phyloP scores from a whole-genome alignment of 1,139 yeast genomes.

The Candida albicans region DNA sequence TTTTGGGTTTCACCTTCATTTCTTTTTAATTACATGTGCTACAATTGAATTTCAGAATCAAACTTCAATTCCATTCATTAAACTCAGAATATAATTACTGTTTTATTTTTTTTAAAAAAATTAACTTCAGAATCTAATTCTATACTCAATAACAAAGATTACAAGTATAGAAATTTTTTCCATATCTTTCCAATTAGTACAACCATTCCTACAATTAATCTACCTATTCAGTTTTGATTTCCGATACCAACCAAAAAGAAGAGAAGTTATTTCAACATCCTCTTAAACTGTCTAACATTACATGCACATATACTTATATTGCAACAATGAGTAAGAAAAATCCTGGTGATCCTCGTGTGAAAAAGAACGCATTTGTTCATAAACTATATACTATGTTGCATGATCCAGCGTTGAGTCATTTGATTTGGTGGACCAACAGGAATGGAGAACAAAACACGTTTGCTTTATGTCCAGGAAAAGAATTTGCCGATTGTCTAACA shows the following conservation, averaged over 20 bases:
- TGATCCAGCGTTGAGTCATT: conserved; percentile 46
- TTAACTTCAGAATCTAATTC: too few species aligned
- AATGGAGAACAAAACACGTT: conserved; percentile 57
- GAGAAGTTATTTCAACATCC: background rate
- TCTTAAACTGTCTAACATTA: background rate
- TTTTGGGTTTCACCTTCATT: too few species aligned
- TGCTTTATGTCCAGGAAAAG: conserved; percentile 59
- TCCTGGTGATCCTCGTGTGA: conserved; percentile 28
- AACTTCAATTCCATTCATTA: too few species aligned
- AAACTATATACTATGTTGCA: conserved; percentile 60
- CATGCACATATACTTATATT: background rate
- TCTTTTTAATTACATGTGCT: too few species aligned
- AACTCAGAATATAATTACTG: too few species aligned
- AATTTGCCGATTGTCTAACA: conserved; percentile 44
- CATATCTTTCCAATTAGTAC: too few species aligned
- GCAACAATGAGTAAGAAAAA: conserved; percentile 20
- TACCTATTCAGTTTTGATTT: too few species aligned
- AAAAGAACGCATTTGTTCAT: conserved; percentile 65
- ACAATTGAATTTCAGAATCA: too few species aligned
- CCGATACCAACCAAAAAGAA: background rate
- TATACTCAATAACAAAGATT: too few species aligned
- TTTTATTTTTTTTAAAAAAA: too few species aligned
- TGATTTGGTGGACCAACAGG: conserved; percentile 78
- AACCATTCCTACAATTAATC: too few species aligned
- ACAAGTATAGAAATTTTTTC: too few species aligned